These are phyloP conservation scores for Castanospermum australe DNA, from an alignment of 306 rosid genomes.

Conservation along the genomic window DNA sequence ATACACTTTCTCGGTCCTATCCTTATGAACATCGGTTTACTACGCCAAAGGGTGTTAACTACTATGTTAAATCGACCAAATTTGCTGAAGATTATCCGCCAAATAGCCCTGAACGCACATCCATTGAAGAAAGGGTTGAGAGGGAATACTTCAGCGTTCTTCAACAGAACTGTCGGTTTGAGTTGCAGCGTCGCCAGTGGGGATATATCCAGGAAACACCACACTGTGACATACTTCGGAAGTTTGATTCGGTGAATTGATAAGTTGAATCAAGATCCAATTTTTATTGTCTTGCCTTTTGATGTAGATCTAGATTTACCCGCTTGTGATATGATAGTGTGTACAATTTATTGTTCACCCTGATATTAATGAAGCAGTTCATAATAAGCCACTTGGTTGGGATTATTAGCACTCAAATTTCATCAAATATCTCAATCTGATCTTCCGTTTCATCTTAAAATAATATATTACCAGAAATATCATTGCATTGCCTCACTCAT, in stretches of 20 bases:
- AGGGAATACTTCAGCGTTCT: conserved; percentile 74
- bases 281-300: conserved; percentile 30
- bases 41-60: conserved; percentile 75
- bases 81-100: conserved; percentile 70
- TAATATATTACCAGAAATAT: conserved; percentile 3
- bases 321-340: conserved; percentile 25
- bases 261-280: conserved; percentile 41
- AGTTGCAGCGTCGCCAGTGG: conserved; percentile 91
- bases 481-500: neutral
- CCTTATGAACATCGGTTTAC: conserved; percentile 67
- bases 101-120: conserved; percentile 41
- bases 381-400: conserved; percentile 40
- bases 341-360: conserved; percentile 34
- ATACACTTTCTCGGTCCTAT: conserved; percentile 53
- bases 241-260: conserved; percentile 49
- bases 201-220: conserved; percentile 89
- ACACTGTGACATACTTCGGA: conserved; percentile 76
- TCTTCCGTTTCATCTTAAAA: neutral
- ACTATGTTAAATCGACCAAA: conserved; percentile 70
- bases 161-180: conserved; percentile 74
- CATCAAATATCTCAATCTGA: neutral
- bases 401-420: conserved; percentile 18
- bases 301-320: conserved; percentile 33
- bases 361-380: conserved; percentile 33
- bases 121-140: conserved; percentile 62